These are phyloP conservation scores for Colletotrichum sp. DNA, from an alignment of 2,329 filamentous ascomycete genomes.

Conservation along the genomic window DNA sequence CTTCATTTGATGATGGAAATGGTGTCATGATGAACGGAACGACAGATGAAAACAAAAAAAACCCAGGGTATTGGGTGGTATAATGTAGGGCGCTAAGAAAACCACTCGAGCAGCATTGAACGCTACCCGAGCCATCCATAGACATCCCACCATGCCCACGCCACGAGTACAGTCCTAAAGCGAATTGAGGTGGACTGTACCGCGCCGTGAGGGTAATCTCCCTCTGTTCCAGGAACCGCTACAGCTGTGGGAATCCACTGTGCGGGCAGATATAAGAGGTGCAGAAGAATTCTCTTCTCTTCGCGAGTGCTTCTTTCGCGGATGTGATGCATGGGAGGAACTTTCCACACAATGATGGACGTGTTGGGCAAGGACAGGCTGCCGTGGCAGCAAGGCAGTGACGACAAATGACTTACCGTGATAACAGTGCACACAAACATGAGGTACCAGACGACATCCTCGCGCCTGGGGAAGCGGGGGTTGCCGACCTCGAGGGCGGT, in stretches of 20 bases:
- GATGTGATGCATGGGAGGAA: neutral
- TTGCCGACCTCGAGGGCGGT: conserved; percentile 76
- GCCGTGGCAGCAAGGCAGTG: conserved; percentile 8
- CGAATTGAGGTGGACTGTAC: conserved; percentile 66
- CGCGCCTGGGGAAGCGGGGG: conserved; percentile 74
- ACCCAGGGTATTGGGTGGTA: conserved; percentile 24
- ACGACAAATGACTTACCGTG: conserved; percentile 68
- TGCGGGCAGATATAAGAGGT: conserved; percentile 79
- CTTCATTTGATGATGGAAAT: conserved; percentile 6
- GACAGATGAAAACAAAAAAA: conserved; percentile 20
- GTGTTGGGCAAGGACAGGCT: neutral
- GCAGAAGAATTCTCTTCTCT: neutral
- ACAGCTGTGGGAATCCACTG: conserved; percentile 74
- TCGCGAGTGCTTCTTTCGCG: neutral
- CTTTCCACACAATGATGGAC: neutral
- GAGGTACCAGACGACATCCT: conserved; percentile 83
- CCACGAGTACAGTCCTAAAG: conserved; percentile 66
- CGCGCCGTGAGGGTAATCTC: conserved; percentile 75
- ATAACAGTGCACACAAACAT: conserved; percentile 75
- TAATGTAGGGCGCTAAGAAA: conserved; percentile 68
- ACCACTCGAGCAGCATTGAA: conserved; percentile 63
- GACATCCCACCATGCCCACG: conserved; percentile 79
- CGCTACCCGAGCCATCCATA: conserved; percentile 71
- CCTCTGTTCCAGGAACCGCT: conserved; percentile 86
- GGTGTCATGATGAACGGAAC: neutral